Evolutionary conservation across 23 red algal species (phyloP), one percentile per base, ranked within the genome.

Genomic region (Chondrus crispus): DNA sequence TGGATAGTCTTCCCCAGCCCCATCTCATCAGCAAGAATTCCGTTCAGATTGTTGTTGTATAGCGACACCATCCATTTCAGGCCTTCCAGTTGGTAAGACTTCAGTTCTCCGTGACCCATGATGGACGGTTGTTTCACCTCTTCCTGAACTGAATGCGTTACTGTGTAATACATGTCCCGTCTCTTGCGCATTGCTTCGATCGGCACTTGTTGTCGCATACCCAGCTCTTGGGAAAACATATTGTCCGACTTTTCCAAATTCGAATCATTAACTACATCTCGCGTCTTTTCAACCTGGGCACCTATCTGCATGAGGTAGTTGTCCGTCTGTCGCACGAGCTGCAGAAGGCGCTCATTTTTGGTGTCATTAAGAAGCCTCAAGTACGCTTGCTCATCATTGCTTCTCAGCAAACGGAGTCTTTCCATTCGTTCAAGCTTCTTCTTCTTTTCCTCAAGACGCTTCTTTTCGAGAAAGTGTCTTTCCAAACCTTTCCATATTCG

Each of bases 21-120:
- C 96, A 98, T 98, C 87, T 98, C 96, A 72, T 98, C 96, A 3
- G 96, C 96, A 22, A 98, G 68, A 68, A 98, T 95, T 58, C 96
- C 96, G 62, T 98, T 98, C 71, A 98, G 72, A 74, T 93, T 88
- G 39, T 98, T 98, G 89, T 96, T 96, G 74, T 94, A 98, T 63
- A 98, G 87, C 19, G 96, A 98, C 24, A 98, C 82, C 88, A 98
- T 84, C 96, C 96, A 98, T 49, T 95, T 93, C 32, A 98, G 68
- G 5, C 96, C 96, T 62, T 93, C 93, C 24, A 98, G 14, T 36
- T 98, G 96, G 46, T 98, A 98, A 18, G 92, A 85, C 33, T 98
- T 98, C 36, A 98, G 89, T 8, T 88, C 84, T 74, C 96, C 96
- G 46, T 95, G 90, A 32, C 89, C 85, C 78, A 98, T 87, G 30